Percentiles rank a stretch among this genome's conserved stretches.
These are phyloP conservation scores for Cicer pinnatifidum DNA, from an alignment of 306 rosid genomes.

Conservation along the genomic window DNA sequence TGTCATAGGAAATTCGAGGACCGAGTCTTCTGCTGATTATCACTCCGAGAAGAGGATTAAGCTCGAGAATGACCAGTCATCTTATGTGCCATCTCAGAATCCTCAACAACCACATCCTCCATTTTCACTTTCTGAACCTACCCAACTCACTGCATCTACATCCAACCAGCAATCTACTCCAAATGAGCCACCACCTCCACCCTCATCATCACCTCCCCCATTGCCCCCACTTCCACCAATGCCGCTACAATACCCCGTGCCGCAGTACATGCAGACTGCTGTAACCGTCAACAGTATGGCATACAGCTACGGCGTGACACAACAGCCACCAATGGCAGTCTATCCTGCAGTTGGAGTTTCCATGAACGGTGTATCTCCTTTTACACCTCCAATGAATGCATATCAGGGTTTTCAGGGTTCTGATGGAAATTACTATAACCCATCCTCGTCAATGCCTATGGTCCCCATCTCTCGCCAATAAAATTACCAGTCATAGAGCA, in stretches of 20 bases:
- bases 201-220: slow-evolving; percentile 85
- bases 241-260: slow-evolving; percentile 72
- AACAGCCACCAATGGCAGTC: slow-evolving; percentile 59
- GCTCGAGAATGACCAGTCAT: slow-evolving; percentile 68
- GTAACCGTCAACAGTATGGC: slow-evolving; percentile 62
- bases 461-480: slow-evolving; percentile 86
- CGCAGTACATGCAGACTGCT: slow-evolving; percentile 71
- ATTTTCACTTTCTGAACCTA: slow-evolving; percentile 60
- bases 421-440: slow-evolving; percentile 83
- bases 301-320: slow-evolving; percentile 65
- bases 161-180: slow-evolving; percentile 67
- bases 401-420: slow-evolving; percentile 87
- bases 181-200: slow-evolving; percentile 79
- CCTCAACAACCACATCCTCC: slow-evolving; percentile 66
- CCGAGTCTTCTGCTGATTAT: slow-evolving; percentile 66
- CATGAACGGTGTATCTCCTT: slow-evolving; percentile 57
- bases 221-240: slow-evolving; percentile 86
- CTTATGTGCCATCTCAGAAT: slow-evolving; percentile 62
- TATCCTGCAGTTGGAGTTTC: slow-evolving; percentile 62
- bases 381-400: slow-evolving; percentile 54
- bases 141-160: slow-evolving; percentile 54
- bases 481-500: slow-evolving; percentile 38
- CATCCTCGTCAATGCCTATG: slow-evolving; percentile 79
- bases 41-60: slow-evolving; percentile 80
- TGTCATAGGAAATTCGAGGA: slow-evolving; percentile 65